phyloP scores from a whole-genome alignment of 768 basidiomycete genomes.

The Exsudoporus frostii region DNA sequence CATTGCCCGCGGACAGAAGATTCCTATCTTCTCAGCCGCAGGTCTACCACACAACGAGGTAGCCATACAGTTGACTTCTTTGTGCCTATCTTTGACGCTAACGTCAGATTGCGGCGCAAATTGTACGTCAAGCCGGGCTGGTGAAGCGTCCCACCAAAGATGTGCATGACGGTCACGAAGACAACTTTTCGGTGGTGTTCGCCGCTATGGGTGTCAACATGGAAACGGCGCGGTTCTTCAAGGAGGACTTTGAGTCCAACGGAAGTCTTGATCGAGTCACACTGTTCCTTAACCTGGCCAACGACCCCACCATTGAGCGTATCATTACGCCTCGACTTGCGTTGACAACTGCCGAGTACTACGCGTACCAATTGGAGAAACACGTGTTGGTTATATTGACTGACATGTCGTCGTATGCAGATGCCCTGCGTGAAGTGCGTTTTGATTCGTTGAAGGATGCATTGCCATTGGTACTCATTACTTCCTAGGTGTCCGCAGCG shows the following conservation, averaged over 20 bases:
- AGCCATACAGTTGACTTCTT: conserved; percentile 19
- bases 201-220: conserved; percentile 99
- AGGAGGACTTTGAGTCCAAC: conserved; percentile 98
- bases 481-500: conserved; percentile 78
- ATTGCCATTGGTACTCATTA: conserved; percentile 3
- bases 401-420: conserved; percentile 98
- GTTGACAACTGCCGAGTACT: conserved; percentile 97
- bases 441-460: conserved; percentile 16
- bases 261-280: conserved; percentile 97
- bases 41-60: conserved; percentile 99
- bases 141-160: conserved; percentile 97
- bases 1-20: conserved; percentile 99
- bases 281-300: conserved; percentile 96
- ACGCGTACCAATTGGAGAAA: conserved; percentile 99
- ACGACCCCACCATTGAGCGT: conserved; percentile 99
- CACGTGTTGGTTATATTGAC: conserved; percentile 99
- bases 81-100: conserved; percentile 22
- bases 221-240: conserved; percentile 99
- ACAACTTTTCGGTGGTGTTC: conserved; percentile 99
- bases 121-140: conserved; percentile 97
- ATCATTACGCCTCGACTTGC: conserved; percentile 99
- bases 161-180: conserved; percentile 97
- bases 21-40: conserved; percentile 98
- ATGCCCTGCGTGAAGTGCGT: conserved; percentile 88
- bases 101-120: conserved; percentile 94